phyloP scores from a whole-genome alignment of 2,329 filamentous ascomycete genomes.

The Rhynchosporium graminicola region DNA sequence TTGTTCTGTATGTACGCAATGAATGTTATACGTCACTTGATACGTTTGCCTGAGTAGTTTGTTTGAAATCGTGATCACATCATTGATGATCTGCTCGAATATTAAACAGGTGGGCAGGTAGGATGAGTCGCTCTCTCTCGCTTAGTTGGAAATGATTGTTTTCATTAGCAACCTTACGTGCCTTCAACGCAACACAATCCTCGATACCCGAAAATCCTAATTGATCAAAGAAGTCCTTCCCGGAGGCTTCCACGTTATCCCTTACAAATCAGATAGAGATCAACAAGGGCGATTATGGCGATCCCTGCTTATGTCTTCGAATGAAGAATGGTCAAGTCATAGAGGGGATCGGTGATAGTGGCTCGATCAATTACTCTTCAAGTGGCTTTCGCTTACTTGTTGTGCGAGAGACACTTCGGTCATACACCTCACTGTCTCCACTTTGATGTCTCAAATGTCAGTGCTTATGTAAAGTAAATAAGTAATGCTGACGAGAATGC shows the following conservation, averaged over 20 bases:
- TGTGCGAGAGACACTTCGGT: background rate
- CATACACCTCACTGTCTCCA: background rate
- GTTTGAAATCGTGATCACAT: too few species aligned
- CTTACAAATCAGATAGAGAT: background rate
- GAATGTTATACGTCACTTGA: background rate
- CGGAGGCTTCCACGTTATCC: background rate
- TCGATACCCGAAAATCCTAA: background rate
- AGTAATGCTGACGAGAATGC: background rate
- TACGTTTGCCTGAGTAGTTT: too few species aligned
- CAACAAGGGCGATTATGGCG: background rate
- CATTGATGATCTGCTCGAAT: too few species aligned
- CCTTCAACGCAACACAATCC: background rate
- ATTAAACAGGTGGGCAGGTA: background rate
- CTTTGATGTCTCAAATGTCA: background rate
- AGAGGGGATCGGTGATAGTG: background rate
- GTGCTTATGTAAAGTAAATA: too few species aligned
- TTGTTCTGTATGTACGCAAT: constrained; percentile 14
- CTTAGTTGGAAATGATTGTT: background rate
- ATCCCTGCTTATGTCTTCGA: background rate
- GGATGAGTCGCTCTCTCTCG: background rate
- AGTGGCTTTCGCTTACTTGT: background rate
- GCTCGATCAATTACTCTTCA: background rate
- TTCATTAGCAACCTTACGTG: background rate
- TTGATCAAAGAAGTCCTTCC: background rate
- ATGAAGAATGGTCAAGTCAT: background rate